Percentiles rank a stretch among this genome's conserved stretches.
Conservation (phyloP, 768 basidiomycete genomes). For the Psilocybe subaeruginosa region DNA sequence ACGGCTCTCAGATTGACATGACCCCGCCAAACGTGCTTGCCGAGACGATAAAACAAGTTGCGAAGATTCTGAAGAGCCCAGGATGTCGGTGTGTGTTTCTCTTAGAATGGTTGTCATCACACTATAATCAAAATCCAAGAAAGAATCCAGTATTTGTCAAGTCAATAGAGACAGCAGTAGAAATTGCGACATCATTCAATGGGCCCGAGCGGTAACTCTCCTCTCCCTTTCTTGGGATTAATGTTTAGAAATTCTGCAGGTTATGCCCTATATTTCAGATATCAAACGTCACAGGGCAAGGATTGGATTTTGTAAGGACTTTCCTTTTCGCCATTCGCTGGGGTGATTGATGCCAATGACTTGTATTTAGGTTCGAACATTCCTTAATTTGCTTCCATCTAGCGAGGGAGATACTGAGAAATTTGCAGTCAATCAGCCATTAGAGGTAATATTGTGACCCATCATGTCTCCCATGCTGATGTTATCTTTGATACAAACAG, state of each 20-base stretch:
- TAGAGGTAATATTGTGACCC: conserved; percentile 55
- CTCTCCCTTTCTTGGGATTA: not conserved
- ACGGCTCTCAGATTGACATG: conserved; percentile 81
- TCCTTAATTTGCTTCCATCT: conserved; percentile 89
- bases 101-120: not conserved
- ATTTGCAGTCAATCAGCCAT: conserved; percentile 76
- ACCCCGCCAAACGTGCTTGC: conserved; percentile 89
- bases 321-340: not conserved
- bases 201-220: conserved; percentile 65
- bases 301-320: conserved; percentile 68
- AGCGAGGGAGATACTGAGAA: conserved; percentile 84
- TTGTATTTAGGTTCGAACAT: conserved; percentile 68
- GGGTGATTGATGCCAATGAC: conserved; percentile 1
- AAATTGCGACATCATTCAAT: conserved; percentile 68
- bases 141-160: conserved; percentile 87
- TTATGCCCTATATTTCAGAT: conserved; percentile 90
- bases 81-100: conserved; percentile 71
- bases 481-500: conserved; percentile 34
- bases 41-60: conserved; percentile 92
- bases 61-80: conserved; percentile 90
- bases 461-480: not conserved
- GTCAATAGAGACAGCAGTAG: conserved; percentile 79
- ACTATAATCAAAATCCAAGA: conserved; percentile 35
- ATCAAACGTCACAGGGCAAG: conserved; percentile 95
- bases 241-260: conserved; percentile 37